These are phyloP conservation scores for Reticulascus tulasneorum DNA, from an alignment of 2,329 filamentous ascomycete species.

Conservation along the genomic window DNA sequence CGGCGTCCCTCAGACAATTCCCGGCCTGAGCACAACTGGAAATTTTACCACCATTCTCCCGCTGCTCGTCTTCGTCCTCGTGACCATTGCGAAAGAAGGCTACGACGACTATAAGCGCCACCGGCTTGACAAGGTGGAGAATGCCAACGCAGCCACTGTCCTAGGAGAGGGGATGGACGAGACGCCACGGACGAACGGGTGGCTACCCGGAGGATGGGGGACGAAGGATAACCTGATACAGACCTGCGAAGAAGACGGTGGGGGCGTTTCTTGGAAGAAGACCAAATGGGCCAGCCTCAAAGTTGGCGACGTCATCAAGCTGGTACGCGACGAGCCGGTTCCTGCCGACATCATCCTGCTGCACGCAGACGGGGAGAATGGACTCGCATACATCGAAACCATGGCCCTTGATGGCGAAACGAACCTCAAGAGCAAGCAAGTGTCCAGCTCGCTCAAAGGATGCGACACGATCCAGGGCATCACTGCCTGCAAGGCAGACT, in stretches of 20 bases:
- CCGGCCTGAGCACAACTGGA: conserved; percentile 71
- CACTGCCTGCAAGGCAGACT: conserved; percentile 51
- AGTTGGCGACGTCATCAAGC: conserved; percentile 46
- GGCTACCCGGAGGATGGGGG: conserved; percentile 7
- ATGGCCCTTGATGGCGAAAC: conserved; percentile 84
- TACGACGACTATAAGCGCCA: conserved; percentile 82
- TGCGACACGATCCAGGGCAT: conserved; percentile 55
- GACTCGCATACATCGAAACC: conserved; percentile 77
- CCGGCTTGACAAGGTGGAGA: conserved; percentile 77
- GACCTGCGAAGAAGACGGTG: conserved; percentile 61
- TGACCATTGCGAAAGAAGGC: conserved; percentile 82
- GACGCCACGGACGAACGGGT: background rate
- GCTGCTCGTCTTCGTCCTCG: conserved; percentile 69
- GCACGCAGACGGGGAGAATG: conserved; percentile 72
- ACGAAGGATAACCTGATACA: conserved; percentile 32
- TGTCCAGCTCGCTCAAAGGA: conserved; percentile 54
- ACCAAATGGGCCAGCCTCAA: conserved; percentile 41
- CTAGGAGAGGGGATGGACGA: conserved; percentile 4
- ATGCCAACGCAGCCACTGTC: conserved; percentile 49
- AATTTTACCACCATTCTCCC: conserved; percentile 72
- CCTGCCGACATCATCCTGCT: conserved; percentile 82
- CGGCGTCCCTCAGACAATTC: conserved; percentile 76
- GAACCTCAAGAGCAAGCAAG: conserved; percentile 73
- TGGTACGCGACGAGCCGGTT: conserved; percentile 67
- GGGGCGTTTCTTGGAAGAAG: conserved; percentile 46